Base-by-base conservation (phyloP, 352 stramenopile species). In the Globisporangium iwayamae region DNA sequence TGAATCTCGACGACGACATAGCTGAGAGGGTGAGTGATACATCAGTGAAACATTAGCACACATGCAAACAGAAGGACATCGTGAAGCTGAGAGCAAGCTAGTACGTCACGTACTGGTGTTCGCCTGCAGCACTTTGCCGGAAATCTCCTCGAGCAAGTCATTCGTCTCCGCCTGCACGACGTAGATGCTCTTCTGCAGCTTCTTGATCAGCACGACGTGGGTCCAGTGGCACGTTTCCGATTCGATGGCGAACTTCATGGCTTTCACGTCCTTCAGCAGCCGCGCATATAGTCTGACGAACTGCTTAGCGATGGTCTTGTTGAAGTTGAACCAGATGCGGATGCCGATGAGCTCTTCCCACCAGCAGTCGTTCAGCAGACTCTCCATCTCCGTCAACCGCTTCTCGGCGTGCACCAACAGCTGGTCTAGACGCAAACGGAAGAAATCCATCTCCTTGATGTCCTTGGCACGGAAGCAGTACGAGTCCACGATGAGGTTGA, bases 401-500 rank as follows among this genome's bases (percentile, higher is more conserved):
- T 65, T 66, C 9, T 79, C 60, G 0, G 81, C 72, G 4, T 56
- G 34, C 2, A 56, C 51, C 45, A 91, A 64, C 1, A 85, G 65
- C 22, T 78, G 77, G 4, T 83, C 70, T 1, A 91, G 60, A 34
- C 81, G 70, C 22, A 90, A 62, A 5, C 71, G 76, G 56, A 91
- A 85, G 41, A 91, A 89, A 63, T 91, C 79, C 81, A 91, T 88
- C 53, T 89, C 67, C 50, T 85, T 81, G 48, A 89, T 83, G 57
- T 90, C 78, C 48, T 84, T 85, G n/a, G 75, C 77, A 2, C 77
- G 75, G 63, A 91, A 91, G 46, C 84, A 93, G 63, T 93, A 93
- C 13, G 84, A 73, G 63, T 93, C 84, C 22, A 93, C 76, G 59
- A 93, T 89, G 45, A 93, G 71, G 59, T 93, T 91, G 4, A 91